Evolutionary conservation across 73 alveolate species (phyloP).

Genomic region (Paramecium pentaurelia): DNA sequence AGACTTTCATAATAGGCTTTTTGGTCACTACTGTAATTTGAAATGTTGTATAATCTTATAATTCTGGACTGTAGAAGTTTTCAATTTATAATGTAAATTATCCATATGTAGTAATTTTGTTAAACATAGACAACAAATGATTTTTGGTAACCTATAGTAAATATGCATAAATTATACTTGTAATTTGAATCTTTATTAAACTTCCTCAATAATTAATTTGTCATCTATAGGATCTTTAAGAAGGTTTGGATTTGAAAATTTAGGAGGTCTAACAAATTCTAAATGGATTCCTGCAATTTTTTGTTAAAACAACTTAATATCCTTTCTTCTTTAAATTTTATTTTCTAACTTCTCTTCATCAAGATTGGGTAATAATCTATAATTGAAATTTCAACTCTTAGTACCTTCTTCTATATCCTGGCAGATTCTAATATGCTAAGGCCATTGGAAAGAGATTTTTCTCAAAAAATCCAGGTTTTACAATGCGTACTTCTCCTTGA

Average conservation of each 20-base stretch:
- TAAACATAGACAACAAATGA: background rate
- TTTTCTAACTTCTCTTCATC: slow-evolving; percentile 4
- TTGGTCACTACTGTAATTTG: background rate
- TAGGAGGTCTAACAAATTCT: slow-evolving; percentile 21
- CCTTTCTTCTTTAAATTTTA: background rate
- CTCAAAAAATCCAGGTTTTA: slow-evolving; percentile 17
- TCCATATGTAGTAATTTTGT: slow-evolving; percentile 1
- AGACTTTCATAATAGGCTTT: slow-evolving; percentile 7
- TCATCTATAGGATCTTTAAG: slow-evolving; percentile 40
- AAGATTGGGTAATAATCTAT: background rate
- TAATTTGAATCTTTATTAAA: background rate
- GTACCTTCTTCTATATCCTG: slow-evolving; percentile 46
- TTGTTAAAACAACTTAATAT: background rate
- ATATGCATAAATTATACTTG: background rate
- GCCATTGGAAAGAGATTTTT: background rate
- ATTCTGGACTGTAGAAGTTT: slow-evolving; percentile 23
- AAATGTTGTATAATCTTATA: background rate
- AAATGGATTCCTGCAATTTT: slow-evolving; percentile 16
- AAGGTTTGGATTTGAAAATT: slow-evolving; percentile 18
- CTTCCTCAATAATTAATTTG: background rate
- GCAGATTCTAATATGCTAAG: background rate
- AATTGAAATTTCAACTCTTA: background rate
- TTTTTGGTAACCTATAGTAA: background rate
- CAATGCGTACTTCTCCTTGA: slow-evolving; percentile 11
- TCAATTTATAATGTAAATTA: background rate